Evolutionary conservation across 495 filamentous ascomycete species (phyloP).

Genomic region (Hyaloscypha bicolor): DNA sequence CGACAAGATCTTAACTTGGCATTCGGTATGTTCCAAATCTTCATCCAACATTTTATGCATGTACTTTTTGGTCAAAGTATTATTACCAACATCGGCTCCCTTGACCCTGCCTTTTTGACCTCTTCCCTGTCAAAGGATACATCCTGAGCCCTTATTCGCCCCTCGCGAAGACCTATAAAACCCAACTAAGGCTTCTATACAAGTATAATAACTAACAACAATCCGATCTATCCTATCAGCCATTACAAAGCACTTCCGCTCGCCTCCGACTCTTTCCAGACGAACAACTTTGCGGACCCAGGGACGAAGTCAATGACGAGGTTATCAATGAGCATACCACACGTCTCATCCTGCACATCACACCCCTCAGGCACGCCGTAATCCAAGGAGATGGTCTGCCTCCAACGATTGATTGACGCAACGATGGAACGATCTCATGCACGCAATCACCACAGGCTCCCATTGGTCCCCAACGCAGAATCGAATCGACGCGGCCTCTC

Average conservation of each 20-base stretch:
- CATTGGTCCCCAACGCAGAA: conserved; percentile 11
- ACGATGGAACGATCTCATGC: conserved; percentile 18
- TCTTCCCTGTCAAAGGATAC: conserved; percentile 5
- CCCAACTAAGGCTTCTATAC: neutral
- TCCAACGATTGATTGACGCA: conserved; percentile 17
- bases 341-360: conserved; percentile 6
- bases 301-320: neutral
- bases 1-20: neutral
- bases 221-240: neutral
- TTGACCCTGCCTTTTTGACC: neutral
- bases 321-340: neutral
- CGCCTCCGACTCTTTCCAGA: neutral
- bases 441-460: neutral
- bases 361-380: conserved; percentile 11
- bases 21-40: neutral
- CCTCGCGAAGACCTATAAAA: conserved; percentile 8
- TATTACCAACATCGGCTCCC: neutral
- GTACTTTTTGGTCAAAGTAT: neutral
- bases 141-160: neutral
- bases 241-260: neutral
- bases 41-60: neutral
- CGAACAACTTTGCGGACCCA: neutral
- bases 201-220: neutral
- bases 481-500: neutral
- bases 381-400: neutral